Evolutionary conservation across 768 basidiomycete species (phyloP).

Genomic region (Gloeopeniophorella convolvens): DNA sequence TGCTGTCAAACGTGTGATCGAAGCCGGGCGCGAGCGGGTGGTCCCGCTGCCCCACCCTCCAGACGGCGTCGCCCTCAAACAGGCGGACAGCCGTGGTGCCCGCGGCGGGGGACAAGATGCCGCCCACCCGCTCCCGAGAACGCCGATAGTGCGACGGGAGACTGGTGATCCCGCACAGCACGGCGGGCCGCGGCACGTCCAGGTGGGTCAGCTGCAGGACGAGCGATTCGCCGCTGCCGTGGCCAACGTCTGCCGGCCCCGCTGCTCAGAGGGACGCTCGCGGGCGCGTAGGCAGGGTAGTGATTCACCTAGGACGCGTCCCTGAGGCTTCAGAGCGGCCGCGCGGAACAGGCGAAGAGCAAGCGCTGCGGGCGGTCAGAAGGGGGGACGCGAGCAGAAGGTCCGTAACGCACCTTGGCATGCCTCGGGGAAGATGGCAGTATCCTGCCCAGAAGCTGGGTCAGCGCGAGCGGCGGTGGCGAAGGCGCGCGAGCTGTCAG

Average conservation of each 20-base stretch:
- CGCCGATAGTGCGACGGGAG: constrained; percentile 42
- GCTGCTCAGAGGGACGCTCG: constrained; percentile 1
- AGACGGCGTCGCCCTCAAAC: constrained; percentile 48
- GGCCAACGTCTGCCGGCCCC: constrained; percentile 48
- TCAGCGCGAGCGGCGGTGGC: background rate
- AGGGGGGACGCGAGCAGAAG: background rate
- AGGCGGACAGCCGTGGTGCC: constrained; percentile 32
- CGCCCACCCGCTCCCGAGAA: constrained; percentile 35
- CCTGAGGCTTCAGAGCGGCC: constrained; percentile 35
- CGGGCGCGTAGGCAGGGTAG: background rate
- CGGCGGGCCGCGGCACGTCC: constrained; percentile 39
- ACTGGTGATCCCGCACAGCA: constrained; percentile 53
- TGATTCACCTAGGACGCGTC: constrained; percentile 46
- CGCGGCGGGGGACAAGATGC: constrained; percentile 5
- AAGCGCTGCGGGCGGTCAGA: constrained; percentile 33
- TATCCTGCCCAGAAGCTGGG: constrained; percentile 32
- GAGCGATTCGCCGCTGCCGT: constrained; percentile 63
- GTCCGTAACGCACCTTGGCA: constrained; percentile 42
- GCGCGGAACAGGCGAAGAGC: constrained; percentile 44
- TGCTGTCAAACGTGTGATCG: constrained; percentile 35
- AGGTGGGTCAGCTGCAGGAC: constrained; percentile 45
- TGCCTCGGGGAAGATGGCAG: constrained; percentile 46
- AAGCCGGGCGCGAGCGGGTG: constrained; percentile 37
- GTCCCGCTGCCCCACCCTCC: constrained; percentile 28
- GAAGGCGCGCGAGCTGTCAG: constrained; percentile 6